These are phyloP conservation scores for Zygoascus tannicola DNA, from an alignment of 805 yeast species.

Conservation along the genomic window DNA sequence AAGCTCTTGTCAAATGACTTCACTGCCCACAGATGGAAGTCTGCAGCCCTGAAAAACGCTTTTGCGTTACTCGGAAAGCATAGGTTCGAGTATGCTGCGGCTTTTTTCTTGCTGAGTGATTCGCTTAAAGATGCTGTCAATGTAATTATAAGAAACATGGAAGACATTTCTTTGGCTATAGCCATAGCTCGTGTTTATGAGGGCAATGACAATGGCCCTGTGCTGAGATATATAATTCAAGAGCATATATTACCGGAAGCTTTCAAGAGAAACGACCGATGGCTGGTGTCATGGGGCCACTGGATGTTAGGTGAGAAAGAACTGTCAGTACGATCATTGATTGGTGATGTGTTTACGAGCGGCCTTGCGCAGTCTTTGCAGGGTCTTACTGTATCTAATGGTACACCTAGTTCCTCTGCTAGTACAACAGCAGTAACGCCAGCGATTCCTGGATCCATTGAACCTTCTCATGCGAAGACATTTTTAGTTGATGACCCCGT, in stretches of 20 bases:
- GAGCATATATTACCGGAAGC: slow-evolving; percentile 48
- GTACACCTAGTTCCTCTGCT: background rate
- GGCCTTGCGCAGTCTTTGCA: background rate
- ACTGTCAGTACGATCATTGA: slow-evolving; percentile 53
- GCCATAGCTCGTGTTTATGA: slow-evolving; percentile 73
- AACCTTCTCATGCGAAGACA: slow-evolving; percentile 16
- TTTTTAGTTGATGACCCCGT: slow-evolving; percentile 76
- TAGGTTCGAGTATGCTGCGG: slow-evolving; percentile 77
- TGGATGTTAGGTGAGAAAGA: slow-evolving; percentile 50
- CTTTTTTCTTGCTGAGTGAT: slow-evolving; percentile 73
- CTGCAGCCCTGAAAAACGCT: slow-evolving; percentile 89
- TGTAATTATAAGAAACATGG: slow-evolving; percentile 57
- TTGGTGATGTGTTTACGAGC: slow-evolving; percentile 20
- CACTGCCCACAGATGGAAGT: slow-evolving; percentile 62
- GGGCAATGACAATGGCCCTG: slow-evolving; percentile 48
- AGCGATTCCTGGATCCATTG: background rate
- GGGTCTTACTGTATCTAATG: background rate
- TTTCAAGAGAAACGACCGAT: slow-evolving; percentile 55
- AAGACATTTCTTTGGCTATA: slow-evolving; percentile 66
- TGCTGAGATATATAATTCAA: slow-evolving; percentile 40
- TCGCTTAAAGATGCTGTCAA: slow-evolving; percentile 67
- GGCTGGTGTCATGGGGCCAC: slow-evolving; percentile 75
- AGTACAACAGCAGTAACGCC: background rate
- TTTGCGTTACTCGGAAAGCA: slow-evolving; percentile 85
- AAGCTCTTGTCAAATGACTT: slow-evolving; percentile 73